These are phyloP conservation scores for Trebouxia gelatinosa DNA, from an alignment of 163 green algal species.

Conservation along the genomic window DNA sequence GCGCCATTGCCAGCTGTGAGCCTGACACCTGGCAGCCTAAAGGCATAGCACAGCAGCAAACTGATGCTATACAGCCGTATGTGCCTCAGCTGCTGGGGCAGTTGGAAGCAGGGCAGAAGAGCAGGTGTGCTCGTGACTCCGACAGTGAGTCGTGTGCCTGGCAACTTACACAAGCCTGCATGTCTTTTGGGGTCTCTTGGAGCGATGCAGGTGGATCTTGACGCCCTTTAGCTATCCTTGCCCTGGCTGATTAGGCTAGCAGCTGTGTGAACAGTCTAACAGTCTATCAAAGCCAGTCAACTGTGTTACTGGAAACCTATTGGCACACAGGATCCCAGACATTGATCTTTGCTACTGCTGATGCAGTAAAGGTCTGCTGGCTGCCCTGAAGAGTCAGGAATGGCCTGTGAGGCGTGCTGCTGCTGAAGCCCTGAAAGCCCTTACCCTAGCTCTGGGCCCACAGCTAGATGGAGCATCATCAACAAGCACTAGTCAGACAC, in stretches of 20 bases:
- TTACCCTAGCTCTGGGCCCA: conserved; percentile 2
- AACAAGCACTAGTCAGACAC: not conserved
- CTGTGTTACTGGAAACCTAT: no score
- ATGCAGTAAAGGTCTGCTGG: conserved; percentile 1
- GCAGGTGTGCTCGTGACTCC: not conserved
- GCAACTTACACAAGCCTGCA: not conserved
- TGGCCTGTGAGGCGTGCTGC: conserved; percentile 14
- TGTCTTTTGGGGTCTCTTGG: no score
- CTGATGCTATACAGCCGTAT: not conserved
- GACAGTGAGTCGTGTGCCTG: not conserved
- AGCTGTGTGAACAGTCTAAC: not conserved
- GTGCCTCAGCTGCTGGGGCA: not conserved
- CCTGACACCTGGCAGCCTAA: not conserved
- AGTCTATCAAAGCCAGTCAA: no score
- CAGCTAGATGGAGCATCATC: not conserved
- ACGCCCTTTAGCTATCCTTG: not conserved
- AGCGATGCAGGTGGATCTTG: no score
- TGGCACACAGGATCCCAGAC: no score
- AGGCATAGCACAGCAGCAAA: not conserved
- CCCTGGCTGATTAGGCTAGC: not conserved
- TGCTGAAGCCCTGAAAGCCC: conserved; percentile 7
- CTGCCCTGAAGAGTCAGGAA: not conserved
- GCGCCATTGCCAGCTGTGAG: conserved; percentile 5
- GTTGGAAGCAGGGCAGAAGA: not conserved
- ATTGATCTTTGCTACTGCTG: no score